These are phyloP conservation scores for Phlyctochytrium bullatum DNA, from an alignment of 192 early-diverging fungal species.

Conservation along the genomic window DNA sequence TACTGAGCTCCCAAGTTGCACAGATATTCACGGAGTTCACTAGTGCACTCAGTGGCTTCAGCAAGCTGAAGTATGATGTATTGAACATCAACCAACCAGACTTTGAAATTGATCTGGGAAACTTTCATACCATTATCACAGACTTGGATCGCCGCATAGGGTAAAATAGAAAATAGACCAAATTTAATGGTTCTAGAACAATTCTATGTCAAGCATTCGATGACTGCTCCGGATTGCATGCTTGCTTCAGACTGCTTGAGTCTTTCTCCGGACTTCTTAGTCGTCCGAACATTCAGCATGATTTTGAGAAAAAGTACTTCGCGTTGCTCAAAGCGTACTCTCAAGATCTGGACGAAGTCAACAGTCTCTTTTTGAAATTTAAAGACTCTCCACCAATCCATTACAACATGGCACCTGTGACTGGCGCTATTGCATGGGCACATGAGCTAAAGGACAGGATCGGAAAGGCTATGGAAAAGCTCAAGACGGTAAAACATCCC, in stretches of 20 bases:
- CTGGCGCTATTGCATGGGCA: slow-evolving; percentile 59
- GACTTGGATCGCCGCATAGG: slow-evolving; percentile 62
- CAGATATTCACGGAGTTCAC: slow-evolving; percentile 64
- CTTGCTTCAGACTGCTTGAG: slow-evolving; percentile 59
- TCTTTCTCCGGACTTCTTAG: slow-evolving; percentile 59
- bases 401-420: slow-evolving; percentile 68
- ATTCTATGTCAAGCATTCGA: slow-evolving; percentile 63
- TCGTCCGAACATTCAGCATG: slow-evolving; percentile 50
- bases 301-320: slow-evolving; percentile 65
- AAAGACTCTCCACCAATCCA: slow-evolving; percentile 59
- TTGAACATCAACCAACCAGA: slow-evolving; percentile 45
- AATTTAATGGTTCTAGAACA: slow-evolving; percentile 26
- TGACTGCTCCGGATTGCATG: slow-evolving; percentile 57
- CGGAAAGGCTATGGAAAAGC: slow-evolving; percentile 57
- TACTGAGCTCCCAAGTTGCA: slow-evolving; percentile 59
- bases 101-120: slow-evolving; percentile 52
- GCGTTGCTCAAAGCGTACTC: slow-evolving; percentile 52
- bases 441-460: slow-evolving; percentile 64
- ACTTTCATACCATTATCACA: slow-evolving; percentile 55
- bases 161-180: slow-evolving; percentile 13
- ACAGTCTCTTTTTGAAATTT: slow-evolving; percentile 47
- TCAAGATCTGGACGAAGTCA: slow-evolving; percentile 56
- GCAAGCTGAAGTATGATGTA: slow-evolving; percentile 62
- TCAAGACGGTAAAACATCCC: slow-evolving; percentile 48
- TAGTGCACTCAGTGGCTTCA: slow-evolving; percentile 42